Conservation (phyloP, 257 asterid species). For the Pogostemon cablin region DNA sequence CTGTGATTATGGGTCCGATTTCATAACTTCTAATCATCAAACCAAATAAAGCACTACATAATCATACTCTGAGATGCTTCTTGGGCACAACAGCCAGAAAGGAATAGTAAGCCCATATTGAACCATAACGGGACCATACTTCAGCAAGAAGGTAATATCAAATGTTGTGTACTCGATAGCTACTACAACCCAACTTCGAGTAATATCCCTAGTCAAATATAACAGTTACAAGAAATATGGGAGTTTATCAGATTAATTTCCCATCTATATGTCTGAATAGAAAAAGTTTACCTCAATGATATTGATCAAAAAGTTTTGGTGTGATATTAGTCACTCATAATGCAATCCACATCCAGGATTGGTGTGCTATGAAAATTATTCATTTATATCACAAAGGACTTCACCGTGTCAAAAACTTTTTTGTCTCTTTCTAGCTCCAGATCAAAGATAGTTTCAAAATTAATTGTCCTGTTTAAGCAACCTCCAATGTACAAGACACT, state of each 20-base stretch:
- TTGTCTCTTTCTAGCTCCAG: slow-evolving; percentile 18
- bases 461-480: background rate
- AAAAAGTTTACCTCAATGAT: slow-evolving; percentile 5
- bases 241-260: background rate
- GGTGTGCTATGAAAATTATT: background rate
- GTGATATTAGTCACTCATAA: background rate
- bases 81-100: background rate
- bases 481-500: background rate
- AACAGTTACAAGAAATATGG: background rate
- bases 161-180: background rate
- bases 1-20: background rate
- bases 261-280: background rate
- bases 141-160: background rate
- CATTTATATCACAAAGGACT: background rate
- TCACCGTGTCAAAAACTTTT: slow-evolving; percentile 11
- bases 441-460: slow-evolving; percentile 18
- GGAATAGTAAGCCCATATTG: too few species aligned
- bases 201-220: background rate
- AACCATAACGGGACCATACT: background rate
- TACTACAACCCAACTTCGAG: background rate
- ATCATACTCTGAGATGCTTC: background rate
- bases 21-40: background rate
- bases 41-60: background rate
- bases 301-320: background rate
- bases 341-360: slow-evolving; percentile 13